Evolutionary conservation across 75 land plant species (phyloP).

Genomic region (Selaginella moellendorffii): DNA sequence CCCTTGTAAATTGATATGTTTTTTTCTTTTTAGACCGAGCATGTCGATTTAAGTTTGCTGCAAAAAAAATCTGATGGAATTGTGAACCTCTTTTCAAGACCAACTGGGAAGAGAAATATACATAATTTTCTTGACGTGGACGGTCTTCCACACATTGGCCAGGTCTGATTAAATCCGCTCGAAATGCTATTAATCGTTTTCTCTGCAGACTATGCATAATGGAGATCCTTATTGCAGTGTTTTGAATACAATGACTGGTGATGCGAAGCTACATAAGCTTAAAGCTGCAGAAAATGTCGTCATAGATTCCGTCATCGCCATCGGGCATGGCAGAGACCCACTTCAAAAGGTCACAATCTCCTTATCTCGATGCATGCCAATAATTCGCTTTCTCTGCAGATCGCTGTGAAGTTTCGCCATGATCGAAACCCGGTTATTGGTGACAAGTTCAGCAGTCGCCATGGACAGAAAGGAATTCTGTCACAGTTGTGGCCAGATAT

Average conservation of each 20-base stretch:
- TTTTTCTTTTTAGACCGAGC: constrained; percentile 46
- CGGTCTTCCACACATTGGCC: constrained; percentile 89
- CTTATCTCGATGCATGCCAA: neutral
- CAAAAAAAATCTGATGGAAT: constrained; percentile 24
- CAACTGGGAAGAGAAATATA: neutral
- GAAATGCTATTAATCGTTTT: neutral
- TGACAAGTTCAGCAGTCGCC: constrained; percentile 78
- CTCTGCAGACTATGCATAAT: constrained; percentile 42
- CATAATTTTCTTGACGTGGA: constrained; percentile 47
- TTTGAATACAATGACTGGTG: constrained; percentile 38
- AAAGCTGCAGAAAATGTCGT: constrained; percentile 68
- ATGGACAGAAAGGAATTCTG: constrained; percentile 96
- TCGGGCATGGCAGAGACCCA: constrained; percentile 41
- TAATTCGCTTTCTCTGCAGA: neutral
- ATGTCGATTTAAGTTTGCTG: constrained; percentile 46
- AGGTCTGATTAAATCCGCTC: constrained; percentile 24
- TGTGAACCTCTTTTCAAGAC: constrained; percentile 38
- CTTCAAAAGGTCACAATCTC: constrained; percentile 41
- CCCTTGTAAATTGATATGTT: neutral
- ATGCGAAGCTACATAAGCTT: constrained; percentile 20
- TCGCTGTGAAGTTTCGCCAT: constrained; percentile 21
- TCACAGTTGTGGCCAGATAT: constrained; percentile 97
- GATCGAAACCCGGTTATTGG: constrained; percentile 86
- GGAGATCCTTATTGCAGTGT: constrained; percentile 54
- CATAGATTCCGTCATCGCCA: constrained; percentile 81